These are phyloP conservation scores for Fusarium equiseti DNA, from an alignment of 2,329 filamentous ascomycete species.

Conservation along the genomic window DNA sequence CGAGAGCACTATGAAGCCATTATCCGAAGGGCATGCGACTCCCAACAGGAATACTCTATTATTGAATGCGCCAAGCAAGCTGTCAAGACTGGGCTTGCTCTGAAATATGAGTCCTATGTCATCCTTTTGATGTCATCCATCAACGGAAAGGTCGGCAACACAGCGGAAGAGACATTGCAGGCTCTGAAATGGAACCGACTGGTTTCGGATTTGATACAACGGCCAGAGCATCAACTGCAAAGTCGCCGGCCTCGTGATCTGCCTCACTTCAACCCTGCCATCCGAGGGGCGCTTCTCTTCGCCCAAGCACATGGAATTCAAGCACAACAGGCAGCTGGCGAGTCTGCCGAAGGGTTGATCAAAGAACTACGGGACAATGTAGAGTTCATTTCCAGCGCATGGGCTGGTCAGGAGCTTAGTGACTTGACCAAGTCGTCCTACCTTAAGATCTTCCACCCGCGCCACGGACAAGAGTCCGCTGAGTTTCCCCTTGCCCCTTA, in stretches of 20 bases:
- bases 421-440: slow-evolving; percentile 40
- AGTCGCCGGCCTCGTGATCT: slow-evolving; percentile 31
- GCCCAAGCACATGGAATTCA: slow-evolving; percentile 46
- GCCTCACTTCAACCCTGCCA: slow-evolving; percentile 45
- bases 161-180: slow-evolving; percentile 52
- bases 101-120: slow-evolving; percentile 58
- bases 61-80: slow-evolving; percentile 64
- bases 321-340: slow-evolving; percentile 42
- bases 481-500: slow-evolving; percentile 39
- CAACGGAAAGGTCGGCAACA: slow-evolving; percentile 54
- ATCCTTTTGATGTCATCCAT: slow-evolving; percentile 46
- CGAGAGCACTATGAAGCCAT: slow-evolving; percentile 54
- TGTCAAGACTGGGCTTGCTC: slow-evolving; percentile 59
- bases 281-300: slow-evolving; percentile 51
- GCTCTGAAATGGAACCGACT: slow-evolving; percentile 61
- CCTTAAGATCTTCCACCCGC: slow-evolving; percentile 46
- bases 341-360: slow-evolving; percentile 44
- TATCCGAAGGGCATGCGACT: slow-evolving; percentile 55
- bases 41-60: slow-evolving; percentile 59
- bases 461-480: not conserved
- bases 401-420: slow-evolving; percentile 39
- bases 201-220: slow-evolving; percentile 63
- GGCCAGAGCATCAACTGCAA: slow-evolving; percentile 53
- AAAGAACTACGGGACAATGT: slow-evolving; percentile 49
- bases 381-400: slow-evolving; percentile 45